Percentiles rank a stretch among this genome's conserved stretches.
Evolutionary conservation across 2,329 filamentous ascomycete genomes (phyloP).

Genomic region (Penicillium expansum): DNA sequence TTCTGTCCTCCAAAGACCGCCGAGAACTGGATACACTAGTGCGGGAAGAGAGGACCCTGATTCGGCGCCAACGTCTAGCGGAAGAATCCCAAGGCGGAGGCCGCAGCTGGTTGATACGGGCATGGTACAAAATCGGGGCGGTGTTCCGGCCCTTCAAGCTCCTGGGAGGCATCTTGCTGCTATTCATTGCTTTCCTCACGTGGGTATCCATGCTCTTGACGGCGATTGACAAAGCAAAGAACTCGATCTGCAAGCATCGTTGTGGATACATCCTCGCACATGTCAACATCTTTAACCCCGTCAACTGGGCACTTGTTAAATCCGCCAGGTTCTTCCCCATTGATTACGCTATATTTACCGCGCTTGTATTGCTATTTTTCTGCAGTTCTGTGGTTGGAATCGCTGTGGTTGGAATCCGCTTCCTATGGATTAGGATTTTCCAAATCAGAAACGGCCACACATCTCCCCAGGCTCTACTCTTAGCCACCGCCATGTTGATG

Average conservation of each 20-base stretch:
- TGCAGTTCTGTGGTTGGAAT: constrained; percentile 82
- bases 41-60: constrained; percentile 86
- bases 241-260: constrained; percentile 83
- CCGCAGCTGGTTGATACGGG: constrained; percentile 67
- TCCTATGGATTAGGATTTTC: constrained; percentile 94
- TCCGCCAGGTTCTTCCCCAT: constrained; percentile 81
- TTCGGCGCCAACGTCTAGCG: constrained; percentile 82
- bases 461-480: constrained; percentile 83
- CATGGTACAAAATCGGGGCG: constrained; percentile 77
- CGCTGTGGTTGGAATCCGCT: constrained; percentile 83
- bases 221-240: constrained; percentile 91
- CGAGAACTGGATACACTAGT: constrained; percentile 83
- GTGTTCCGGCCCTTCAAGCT: constrained; percentile 87
- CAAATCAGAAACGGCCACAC: constrained; percentile 85
- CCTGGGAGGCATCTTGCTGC: constrained; percentile 73
- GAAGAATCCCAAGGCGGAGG: constrained; percentile 67
- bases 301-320: constrained; percentile 85
- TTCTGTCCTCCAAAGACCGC: constrained; percentile 78
- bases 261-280: constrained; percentile 90
- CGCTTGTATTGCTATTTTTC: constrained; percentile 85
- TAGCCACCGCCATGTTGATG: constrained; percentile 86
- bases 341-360: constrained; percentile 85
- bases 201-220: constrained; percentile 95
- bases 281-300: constrained; percentile 89
- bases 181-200: constrained; percentile 70